phyloP scores from a whole-genome alignment of 2,329 filamentous ascomycete species.

The Triangularia setosa region DNA sequence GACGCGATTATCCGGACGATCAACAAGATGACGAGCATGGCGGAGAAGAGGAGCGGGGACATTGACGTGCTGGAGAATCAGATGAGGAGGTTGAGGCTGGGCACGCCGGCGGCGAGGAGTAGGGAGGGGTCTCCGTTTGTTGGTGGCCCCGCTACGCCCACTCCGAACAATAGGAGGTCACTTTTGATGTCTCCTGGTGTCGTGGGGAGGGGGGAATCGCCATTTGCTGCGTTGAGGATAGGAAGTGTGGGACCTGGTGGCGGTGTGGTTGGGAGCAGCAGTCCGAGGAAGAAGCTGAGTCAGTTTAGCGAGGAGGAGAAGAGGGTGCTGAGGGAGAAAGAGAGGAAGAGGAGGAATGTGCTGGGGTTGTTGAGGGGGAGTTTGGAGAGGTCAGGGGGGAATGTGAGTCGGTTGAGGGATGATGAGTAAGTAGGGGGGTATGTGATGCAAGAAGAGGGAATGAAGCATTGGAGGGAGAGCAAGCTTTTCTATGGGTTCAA shows the following conservation, averaged over 20 bases:
- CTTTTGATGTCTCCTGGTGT: constrained; percentile 34
- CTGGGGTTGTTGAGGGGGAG: constrained; percentile 48
- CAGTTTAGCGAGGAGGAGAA: constrained; percentile 60
- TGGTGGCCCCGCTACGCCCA: constrained; percentile 33
- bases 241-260: constrained; percentile 22
- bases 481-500: neutral
- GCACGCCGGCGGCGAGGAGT: constrained; percentile 26
- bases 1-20: constrained; percentile 80
- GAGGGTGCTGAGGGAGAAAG: constrained; percentile 50
- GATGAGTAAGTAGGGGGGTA: constrained; percentile 20
- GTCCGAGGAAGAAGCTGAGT: constrained; percentile 57
- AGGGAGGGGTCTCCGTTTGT: constrained; percentile 39
- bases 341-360: constrained; percentile 50
- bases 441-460: neutral
- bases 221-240: constrained; percentile 39
- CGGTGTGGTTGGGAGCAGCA: constrained; percentile 27
- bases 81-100: constrained; percentile 54
- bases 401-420: constrained; percentile 40
- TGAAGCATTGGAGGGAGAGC: too few species aligned
- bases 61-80: constrained; percentile 87
- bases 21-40: constrained; percentile 85
- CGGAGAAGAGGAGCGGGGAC: constrained; percentile 85
- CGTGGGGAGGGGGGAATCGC: constrained; percentile 32
- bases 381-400: constrained; percentile 48
- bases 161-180: constrained; percentile 35